Evolutionary conservation across 371 early-diverging fungal species (phyloP), one percentile per base, ranked within the genome.

Genomic region (Zopfochytrium polystomum): DNA sequence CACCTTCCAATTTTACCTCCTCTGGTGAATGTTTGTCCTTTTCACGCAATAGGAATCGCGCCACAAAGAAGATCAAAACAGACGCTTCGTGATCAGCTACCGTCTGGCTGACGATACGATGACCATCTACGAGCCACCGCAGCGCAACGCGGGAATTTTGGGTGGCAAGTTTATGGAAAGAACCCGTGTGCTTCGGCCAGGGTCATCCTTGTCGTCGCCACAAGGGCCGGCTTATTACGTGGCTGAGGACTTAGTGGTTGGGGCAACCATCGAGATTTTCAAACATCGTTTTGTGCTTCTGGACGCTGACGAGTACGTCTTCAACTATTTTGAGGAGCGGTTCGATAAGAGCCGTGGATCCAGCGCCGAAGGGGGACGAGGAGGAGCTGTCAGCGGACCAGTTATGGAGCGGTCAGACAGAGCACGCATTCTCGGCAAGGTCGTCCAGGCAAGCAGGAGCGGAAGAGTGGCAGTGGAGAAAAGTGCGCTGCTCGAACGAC

Each of bases 121-220:
- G 62, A 74, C 77, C 32, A 80, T 82, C 55, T 79, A 79, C 67
- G 82, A 80, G 68, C 80, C 80, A 18, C 74, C 77, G 29, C 78
- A 76, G 55, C 58, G 80, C 34, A 82, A 79, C 67, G 79, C 76
- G 20, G 80, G 81, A 2, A 68, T 78, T 53, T 53, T 80, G 42
- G 81, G 81, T 51, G 83, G 81, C n/a, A 82, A 82, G 57, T 81
- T 77, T 59, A 73, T 82, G 73, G 83, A 82, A 53, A 71, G 75
- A 31, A 75, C 75, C 18, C 60, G 72, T 23, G 79, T 82, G 18
- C 68, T 79, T 20, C 68, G 67, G 22, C 81, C 81, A 4, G 77
- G 74, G 1, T 76, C 70, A 4, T 55, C 75, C 44, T 66, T 79
- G 9, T 67, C 73, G 3, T 63, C 60, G 47, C 70, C 72, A 9